These are phyloP conservation scores for Corylus heterophylla DNA, from an alignment of 306 rosid species.

Conservation along the genomic window DNA sequence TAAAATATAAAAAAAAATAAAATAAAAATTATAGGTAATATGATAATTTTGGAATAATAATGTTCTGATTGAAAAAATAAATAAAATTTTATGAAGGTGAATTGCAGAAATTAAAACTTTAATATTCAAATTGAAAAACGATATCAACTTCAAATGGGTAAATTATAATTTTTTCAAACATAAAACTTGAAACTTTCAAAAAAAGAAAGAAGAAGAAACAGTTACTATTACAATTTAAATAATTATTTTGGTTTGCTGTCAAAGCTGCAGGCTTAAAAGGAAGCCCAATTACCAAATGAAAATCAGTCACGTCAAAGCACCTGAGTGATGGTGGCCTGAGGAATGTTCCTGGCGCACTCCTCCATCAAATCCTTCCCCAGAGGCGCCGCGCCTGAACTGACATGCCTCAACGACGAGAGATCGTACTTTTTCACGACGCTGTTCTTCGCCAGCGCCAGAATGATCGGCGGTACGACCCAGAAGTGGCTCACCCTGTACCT, in stretches of 20 bases:
- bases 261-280: not conserved
- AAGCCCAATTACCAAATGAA: not conserved
- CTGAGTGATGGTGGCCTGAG: conserved; percentile 53
- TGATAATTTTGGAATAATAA: too few species aligned
- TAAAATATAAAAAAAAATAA: too few species aligned
- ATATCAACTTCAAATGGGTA: too few species aligned
- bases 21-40: too few species aligned
- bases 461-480: conserved; percentile 85
- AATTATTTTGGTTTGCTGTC: not conserved
- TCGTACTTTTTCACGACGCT: conserved; percentile 52
- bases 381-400: conserved; percentile 90
- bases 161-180: too few species aligned
- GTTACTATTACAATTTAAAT: too few species aligned
- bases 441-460: conserved; percentile 72
- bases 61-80: too few species aligned
- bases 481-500: conserved; percentile 59
- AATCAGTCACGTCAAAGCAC: conserved; percentile 28
- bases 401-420: conserved; percentile 63
- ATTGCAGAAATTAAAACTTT: too few species aligned
- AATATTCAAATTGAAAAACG: too few species aligned
- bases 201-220: too few species aligned
- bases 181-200: too few species aligned
- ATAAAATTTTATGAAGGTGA: too few species aligned
- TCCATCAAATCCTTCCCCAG: conserved; percentile 80
- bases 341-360: conserved; percentile 55